Evolutionary conservation across 768 basidiomycete species (phyloP), one percentile per base, ranked within the genome.

Genomic region (Suillus brevipes): DNA sequence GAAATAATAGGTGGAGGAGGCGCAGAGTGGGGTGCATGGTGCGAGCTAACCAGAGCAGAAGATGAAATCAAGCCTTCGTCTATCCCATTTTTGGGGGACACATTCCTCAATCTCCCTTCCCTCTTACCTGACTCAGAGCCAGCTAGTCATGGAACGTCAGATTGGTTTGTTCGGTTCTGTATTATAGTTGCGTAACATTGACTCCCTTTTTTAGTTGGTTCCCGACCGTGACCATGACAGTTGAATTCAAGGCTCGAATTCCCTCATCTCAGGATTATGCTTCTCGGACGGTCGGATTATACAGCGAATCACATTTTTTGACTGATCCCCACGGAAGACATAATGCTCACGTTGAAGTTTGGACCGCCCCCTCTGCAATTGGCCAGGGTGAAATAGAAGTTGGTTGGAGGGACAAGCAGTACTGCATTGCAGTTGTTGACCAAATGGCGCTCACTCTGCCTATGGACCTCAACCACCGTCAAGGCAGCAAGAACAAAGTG

Each of bases 211-310:
- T 23, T 36, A 87, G 86, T 45, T 89, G 88, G 89, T 85, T 78
- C 69, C 87, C 88, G 16, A 90, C 89, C 0, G 79, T 90, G 76
- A 80, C 82, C 0, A 77, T 90, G 65, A 77, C 83, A 1, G 66
- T 90, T 28, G 87, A 89, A 66, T 90, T 88, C 79, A 89, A 88
- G 69, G 80, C 81, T 40, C 84, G 84, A 14, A 80, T 90, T 45
- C 85, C 88, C 8, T 76, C 82, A 14, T 80, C 78, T 5, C 66
- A 66, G 31, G 67, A 70, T 12, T 76, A 84, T 70, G 79, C 87
- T 1, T 66, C 72, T 63, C 82, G 86, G 12, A 87, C 85, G 0
- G 84, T 89, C 9, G 88, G 85, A 1, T 25, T 89, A 3, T 89
- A 86, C 70, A 80, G 83, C 20, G 75, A 75, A 16, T 81, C 85